Evolutionary conservation across 2,329 filamentous ascomycete genomes (phyloP).

Genomic region (Gnomoniopsis sp.): DNA sequence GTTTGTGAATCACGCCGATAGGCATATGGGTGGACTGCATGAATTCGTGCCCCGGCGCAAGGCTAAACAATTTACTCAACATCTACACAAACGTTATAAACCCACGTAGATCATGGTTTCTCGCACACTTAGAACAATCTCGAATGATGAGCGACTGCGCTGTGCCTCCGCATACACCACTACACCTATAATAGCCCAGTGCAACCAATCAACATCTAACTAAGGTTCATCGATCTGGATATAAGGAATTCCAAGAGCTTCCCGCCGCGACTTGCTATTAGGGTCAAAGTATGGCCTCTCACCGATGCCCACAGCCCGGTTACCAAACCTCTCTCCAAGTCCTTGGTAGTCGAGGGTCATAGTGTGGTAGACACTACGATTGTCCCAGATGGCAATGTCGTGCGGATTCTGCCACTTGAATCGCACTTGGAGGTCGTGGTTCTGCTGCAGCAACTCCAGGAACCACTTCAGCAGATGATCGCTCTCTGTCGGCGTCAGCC

Average conservation of each 20-base stretch:
- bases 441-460: slow-evolving; percentile 37
- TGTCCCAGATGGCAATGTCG: slow-evolving; percentile 59
- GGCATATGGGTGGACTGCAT: no score
- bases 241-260: slow-evolving; percentile 27
- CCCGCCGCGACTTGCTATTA: slow-evolving; percentile 41
- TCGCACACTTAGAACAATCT: no score
- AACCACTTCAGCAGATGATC: slow-evolving; percentile 39
- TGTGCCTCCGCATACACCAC: no score
- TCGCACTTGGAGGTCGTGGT: slow-evolving; percentile 47
- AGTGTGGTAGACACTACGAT: slow-evolving; percentile 49
- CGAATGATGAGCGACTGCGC: no score
- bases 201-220: no score
- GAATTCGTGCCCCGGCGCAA: no score
- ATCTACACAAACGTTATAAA: no score
- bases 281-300: slow-evolving; percentile 54
- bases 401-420: slow-evolving; percentile 43
- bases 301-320: slow-evolving; percentile 52
- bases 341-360: slow-evolving; percentile 56
- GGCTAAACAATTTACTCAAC: no score
- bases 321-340: slow-evolving; percentile 46
- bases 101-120: no score
- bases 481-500: slow-evolving; percentile 39
- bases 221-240: no score
- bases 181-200: no score
- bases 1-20: no score